Evolutionary conservation across 495 filamentous ascomycete genomes (phyloP).

Genomic region (Aspergillus hancockii): DNA sequence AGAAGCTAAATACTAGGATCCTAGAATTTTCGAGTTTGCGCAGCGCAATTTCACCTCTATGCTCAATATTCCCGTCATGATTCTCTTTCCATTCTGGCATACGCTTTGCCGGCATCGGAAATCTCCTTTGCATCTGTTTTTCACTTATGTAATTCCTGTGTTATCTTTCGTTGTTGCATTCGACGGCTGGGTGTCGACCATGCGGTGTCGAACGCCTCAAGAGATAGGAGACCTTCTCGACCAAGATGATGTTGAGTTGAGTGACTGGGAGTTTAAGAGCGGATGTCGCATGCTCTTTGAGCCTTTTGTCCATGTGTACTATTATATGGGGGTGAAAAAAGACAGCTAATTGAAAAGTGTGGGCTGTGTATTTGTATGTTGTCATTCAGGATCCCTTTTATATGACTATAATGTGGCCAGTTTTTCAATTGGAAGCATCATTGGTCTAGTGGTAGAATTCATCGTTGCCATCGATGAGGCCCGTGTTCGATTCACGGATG

Average conservation of each 20-base stretch:
- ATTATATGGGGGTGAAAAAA: constrained; percentile 9
- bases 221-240: constrained; percentile 62
- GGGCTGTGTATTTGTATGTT: too few relatives aligned
- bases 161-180: constrained; percentile 64
- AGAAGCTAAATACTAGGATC: background rate
- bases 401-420: too few relatives aligned
- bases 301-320: constrained; percentile 30
- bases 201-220: constrained; percentile 63
- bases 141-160: constrained; percentile 63
- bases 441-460: constrained; percentile 64
- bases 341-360: too few relatives aligned
- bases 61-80: constrained; percentile 38
- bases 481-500: constrained; percentile 61
- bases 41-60: constrained; percentile 36
- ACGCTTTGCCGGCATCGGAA: constrained; percentile 64
- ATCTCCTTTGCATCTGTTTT: constrained; percentile 58
- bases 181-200: constrained; percentile 65
- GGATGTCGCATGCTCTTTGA: constrained; percentile 41
- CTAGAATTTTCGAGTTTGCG: constrained; percentile 67
- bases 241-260: constrained; percentile 44
- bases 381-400: too few relatives aligned
- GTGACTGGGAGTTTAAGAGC: constrained; percentile 55
- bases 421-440: constrained; percentile 45
- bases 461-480: constrained; percentile 62
- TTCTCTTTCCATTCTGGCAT: constrained; percentile 52